Evolutionary conservation across 1,139 yeast species (phyloP), one percentile per base, ranked within the genome.

Genomic region (Lodderomyces theae): DNA sequence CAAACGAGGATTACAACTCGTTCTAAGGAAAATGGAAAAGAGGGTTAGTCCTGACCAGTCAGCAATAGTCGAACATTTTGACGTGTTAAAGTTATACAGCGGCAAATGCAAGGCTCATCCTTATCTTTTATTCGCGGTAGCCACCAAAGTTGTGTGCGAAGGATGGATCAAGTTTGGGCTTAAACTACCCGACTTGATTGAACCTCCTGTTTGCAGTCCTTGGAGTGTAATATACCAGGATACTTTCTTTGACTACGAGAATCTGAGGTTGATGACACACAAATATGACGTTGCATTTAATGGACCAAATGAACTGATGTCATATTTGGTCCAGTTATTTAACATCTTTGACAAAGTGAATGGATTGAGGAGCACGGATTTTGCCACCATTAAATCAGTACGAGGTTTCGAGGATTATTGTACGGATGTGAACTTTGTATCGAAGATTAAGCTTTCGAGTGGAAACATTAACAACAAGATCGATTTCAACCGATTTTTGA

Each of bases 31-130:
- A 15, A 15, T 28, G 31, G 31, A 28, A n/a, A 4, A 17, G 8
- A 17, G 18, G 3, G 31, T 28, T 3, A 3, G 17, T 28, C 11
- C n/a, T 6, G 31, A 15, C 9, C 4, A 26, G 5, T 26, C 31
- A 5, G n/a, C n/a, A 11, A 28, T 24, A 7, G 13, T 56, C 10
- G 69, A 65, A 43, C 68, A 63, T 46, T 58, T 54, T 40, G 58
- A 58, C 38, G 42, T 66, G 10, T 38, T 62, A 9, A 46, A 67
- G 26, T 42, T 65, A 4, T 64, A 64, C 39, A 44, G 18, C 21
- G 37, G 34, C 7, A 18, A 19, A 10, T 11, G 34, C 12, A 17
- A 33, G 13, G 35, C 21, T 24, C 37, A 22, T 13, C 29, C 34
- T 8, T 13, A 23, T n/a, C 21, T 41, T 10, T n/a, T 41, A 12